Evolutionary conservation across 2,329 filamentous ascomycete species (phyloP).

Genomic region (Colletotrichum destructivum): DNA sequence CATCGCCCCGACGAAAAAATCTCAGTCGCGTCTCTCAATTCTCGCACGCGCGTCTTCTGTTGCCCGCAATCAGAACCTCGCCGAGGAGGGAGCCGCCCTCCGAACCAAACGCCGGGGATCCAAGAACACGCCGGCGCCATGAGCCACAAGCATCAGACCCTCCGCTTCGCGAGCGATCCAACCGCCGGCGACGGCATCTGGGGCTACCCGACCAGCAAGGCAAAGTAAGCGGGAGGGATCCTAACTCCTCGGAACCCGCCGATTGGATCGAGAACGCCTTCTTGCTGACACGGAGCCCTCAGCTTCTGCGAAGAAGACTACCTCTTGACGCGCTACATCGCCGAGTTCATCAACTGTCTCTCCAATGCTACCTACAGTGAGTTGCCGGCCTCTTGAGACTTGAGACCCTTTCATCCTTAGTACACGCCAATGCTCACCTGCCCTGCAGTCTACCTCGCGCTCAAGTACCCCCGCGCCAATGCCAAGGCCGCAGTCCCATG

Average conservation of each 20-base stretch:
- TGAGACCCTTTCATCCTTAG: background rate
- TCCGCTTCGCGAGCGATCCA: constrained; percentile 54
- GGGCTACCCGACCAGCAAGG: constrained; percentile 57
- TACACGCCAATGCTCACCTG: background rate
- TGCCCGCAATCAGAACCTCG: background rate
- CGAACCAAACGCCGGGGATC: background rate
- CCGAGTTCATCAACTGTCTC: constrained; percentile 62
- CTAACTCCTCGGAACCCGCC: background rate
- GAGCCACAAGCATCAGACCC: constrained; percentile 53
- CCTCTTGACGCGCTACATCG: constrained; percentile 58
- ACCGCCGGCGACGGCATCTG: constrained; percentile 53
- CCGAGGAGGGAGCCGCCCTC: background rate
- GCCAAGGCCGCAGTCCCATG: constrained; percentile 49
- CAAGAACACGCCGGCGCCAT: background rate
- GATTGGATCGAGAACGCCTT: background rate
- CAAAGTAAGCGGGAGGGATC: constrained; percentile 51
- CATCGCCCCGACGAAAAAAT: constrained; percentile 7
- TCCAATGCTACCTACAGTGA: constrained; percentile 55
- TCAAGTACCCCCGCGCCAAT: constrained; percentile 54
- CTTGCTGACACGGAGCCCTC: constrained; percentile 8
- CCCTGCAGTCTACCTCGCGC: constrained; percentile 57
- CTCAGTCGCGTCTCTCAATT: constrained; percentile 10
- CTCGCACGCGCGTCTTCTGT: background rate
- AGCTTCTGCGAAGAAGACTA: constrained; percentile 50
- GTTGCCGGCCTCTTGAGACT: background rate